These are phyloP conservation scores for Canavalia gladiata DNA, from an alignment of 306 rosid genomes.

Conservation along the genomic window DNA sequence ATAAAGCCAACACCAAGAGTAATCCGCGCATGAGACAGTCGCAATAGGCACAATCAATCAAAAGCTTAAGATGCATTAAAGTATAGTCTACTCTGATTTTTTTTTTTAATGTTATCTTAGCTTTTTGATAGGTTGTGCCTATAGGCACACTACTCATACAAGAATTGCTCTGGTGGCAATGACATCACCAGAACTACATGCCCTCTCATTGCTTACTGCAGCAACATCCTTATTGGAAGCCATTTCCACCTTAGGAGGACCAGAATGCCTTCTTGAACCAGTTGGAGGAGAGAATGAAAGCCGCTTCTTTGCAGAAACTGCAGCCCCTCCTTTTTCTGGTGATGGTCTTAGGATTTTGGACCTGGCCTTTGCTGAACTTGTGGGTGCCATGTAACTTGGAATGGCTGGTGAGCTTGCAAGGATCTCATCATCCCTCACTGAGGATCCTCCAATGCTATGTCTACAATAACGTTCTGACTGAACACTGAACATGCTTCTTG, in stretches of 20 bases:
- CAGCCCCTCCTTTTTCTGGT: conserved; percentile 55
- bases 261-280: conserved; percentile 67
- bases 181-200: conserved; percentile 1
- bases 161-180: not conserved
- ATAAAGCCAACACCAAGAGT: no score
- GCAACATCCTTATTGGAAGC: conserved; percentile 25
- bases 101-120: no score
- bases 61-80: no score
- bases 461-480: conserved; percentile 68
- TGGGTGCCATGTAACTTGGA: conserved; percentile 60
- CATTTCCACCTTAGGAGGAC: conserved; percentile 59
- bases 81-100: no score
- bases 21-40: not conserved
- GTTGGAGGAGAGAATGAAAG: conserved; percentile 66
- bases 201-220: conserved; percentile 27
- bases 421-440: conserved; percentile 66
- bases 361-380: conserved; percentile 64
- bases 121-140: no score
- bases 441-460: conserved; percentile 72
- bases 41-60: not conserved
- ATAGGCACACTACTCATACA: no score
- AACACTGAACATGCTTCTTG: conserved; percentile 56
- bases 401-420: conserved; percentile 62
- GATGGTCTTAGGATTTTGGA: conserved; percentile 59
- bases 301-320: conserved; percentile 64